phyloP scores from a whole-genome alignment of 108 stramenopile genomes.

The Skeletonema costatum region DNA sequence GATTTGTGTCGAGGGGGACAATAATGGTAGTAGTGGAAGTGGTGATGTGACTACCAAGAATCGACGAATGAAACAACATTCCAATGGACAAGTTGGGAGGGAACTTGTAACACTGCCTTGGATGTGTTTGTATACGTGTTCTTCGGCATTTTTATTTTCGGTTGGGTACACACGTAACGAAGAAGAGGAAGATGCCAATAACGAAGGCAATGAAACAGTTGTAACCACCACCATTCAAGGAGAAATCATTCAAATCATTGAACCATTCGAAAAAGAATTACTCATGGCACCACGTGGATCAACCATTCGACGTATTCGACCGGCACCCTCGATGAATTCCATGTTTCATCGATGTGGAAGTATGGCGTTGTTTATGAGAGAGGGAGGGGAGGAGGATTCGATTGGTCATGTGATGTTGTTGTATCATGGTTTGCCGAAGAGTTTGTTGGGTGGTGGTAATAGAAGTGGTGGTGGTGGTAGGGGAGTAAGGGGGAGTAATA shows the following conservation, averaged over 20 bases:
- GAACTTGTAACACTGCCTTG: conserved; percentile 36
- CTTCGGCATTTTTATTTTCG: conserved; percentile 66
- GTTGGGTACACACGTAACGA: conserved; percentile 35
- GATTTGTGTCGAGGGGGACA: conserved; percentile 60
- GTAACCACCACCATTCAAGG: conserved; percentile 23
- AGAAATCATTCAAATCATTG: conserved; percentile 27
- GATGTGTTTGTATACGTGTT: conserved; percentile 72
- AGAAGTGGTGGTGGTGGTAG: neutral
- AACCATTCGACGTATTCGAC: conserved; percentile 61
- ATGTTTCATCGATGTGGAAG: conserved; percentile 19
- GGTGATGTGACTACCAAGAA: neutral
- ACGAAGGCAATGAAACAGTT: conserved; percentile 8
- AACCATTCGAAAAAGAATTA: conserved; percentile 69
- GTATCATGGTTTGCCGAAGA: conserved; percentile 34
- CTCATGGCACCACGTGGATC: conserved; percentile 25
- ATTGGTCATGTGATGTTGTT: conserved; percentile 22
- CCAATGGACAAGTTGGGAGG: neutral
- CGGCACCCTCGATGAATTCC: conserved; percentile 40
- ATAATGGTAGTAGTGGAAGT: neutral
- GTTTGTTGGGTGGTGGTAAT: neutral
- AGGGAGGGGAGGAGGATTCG: conserved; percentile 6
- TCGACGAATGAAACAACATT: conserved; percentile 5
- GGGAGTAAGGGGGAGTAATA: neutral
- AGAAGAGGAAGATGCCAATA: neutral
- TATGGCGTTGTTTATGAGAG: conserved; percentile 38